phyloP scores from a whole-genome alignment of 2,329 filamentous ascomycete species.

The Nemania sp. region DNA sequence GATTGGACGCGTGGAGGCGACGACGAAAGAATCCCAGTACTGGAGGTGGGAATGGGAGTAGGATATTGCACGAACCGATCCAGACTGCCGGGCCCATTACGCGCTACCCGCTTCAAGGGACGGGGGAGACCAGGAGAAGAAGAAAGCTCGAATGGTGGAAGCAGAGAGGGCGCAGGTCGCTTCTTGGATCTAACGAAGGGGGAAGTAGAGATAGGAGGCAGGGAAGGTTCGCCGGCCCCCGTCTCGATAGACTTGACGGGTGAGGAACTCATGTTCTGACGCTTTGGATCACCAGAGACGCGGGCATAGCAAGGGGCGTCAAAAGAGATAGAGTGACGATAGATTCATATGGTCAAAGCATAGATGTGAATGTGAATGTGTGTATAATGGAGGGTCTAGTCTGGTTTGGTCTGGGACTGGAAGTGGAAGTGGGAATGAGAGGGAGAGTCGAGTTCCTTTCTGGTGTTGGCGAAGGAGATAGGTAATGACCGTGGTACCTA shows the following conservation, averaged over 20 bases:
- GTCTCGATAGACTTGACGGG: constrained; percentile 35
- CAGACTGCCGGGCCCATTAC: constrained; percentile 41
- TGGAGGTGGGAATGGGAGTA: constrained; percentile 91
- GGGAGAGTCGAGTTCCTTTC: neutral
- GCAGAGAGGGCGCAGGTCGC: constrained; percentile 66
- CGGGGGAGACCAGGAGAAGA: constrained; percentile 74
- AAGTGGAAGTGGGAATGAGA: neutral
- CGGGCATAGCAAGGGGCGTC: constrained; percentile 32
- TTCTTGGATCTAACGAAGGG: constrained; percentile 60
- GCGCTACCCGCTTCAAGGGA: constrained; percentile 68
- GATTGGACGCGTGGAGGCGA: constrained; percentile 67
- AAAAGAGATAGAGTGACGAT: constrained; percentile 8
- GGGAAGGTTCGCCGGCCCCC: constrained; percentile 44
- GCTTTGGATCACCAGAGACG: constrained; percentile 23
- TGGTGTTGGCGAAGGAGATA: neutral
- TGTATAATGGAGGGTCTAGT: neutral
- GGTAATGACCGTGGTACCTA: neutral
- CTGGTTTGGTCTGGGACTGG: neutral
- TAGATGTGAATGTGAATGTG: neutral
- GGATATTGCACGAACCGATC: constrained; percentile 73
- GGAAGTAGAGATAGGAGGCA: constrained; percentile 35
- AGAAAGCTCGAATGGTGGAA: constrained; percentile 81
- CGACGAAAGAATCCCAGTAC: constrained; percentile 85
- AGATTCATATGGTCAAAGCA: neutral
- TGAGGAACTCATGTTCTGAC: constrained; percentile 35